Base-by-base conservation (phyloP, 805 yeast species). In the Myxozyma mucilagina region DNA sequence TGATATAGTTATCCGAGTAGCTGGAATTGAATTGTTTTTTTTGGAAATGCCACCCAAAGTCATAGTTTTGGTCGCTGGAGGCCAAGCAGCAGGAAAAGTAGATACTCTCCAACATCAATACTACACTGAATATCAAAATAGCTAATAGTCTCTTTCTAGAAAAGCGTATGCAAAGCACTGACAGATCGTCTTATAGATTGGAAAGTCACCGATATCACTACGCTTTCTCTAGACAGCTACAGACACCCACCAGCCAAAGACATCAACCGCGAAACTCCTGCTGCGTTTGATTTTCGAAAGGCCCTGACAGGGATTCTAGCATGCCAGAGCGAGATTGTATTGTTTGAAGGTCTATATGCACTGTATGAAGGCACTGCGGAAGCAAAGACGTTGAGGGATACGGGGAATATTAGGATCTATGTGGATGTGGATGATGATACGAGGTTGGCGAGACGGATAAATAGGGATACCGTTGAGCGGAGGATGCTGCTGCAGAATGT, bases 341-440 rank as follows among this genome's bases (percentile, higher is more conserved):
- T 91, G 4, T 80, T 91, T 1, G 86, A 86, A 67, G 97, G 98
- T 1, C 76, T 87, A 24, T 93, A 92, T 70, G 93, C 96, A 0
- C 78, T 92, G 16, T 88, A 84, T 70, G 86, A 89, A 71, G 47
- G 51, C 8, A 50, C 54, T 3, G 24, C 54, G 3, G 54, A 50
- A 18, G 45, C 54, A 31, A 41, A 47, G 11, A 31, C 52, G 18
- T 38, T 42, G 36, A 43, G 51, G 38, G 75, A 75, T 47, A 76
- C 76, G n/a, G 85, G 93, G 0, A 78, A 83, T 0, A 78, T 92
- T 64, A 86, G 84, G 70, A 84, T 92, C 1, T 92, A 87, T 67
- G 79, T 92, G 14, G 96, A 90, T 66, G 82, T 90, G 63, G 97
- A 93, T 73, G 85, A 93, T 0, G 98, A 92, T 72, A 84, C 87